phyloP scores from a whole-genome alignment of 2,329 filamentous ascomycete genomes.

The Blumeriella jaapii region DNA sequence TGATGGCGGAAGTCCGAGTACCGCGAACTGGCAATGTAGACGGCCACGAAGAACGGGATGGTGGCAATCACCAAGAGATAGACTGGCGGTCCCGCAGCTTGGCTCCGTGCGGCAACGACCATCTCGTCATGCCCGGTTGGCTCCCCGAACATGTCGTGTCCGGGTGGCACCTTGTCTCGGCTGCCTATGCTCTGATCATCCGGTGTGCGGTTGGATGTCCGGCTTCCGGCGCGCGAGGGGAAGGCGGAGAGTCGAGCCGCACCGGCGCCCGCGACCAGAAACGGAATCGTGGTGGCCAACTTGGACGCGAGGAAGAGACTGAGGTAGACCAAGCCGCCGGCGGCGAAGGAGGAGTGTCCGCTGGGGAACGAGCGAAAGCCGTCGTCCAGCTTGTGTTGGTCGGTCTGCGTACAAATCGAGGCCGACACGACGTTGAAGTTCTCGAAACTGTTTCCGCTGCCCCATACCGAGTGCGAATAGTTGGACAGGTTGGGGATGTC shows the following conservation, averaged over 20 bases:
- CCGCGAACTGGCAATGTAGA: conserved; percentile 75
- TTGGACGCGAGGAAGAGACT: conserved; percentile 80
- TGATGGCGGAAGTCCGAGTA: conserved; percentile 86
- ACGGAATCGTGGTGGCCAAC: conserved; percentile 63
- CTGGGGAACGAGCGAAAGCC: conserved; percentile 79
- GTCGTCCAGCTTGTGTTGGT: conserved; percentile 54
- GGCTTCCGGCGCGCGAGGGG: conserved; percentile 62
- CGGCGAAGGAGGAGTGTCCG: conserved; percentile 64
- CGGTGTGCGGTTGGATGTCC: conserved; percentile 31
- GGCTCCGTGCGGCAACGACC: conserved; percentile 47
- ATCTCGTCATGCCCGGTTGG: conserved; percentile 20
- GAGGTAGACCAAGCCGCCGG: conserved; percentile 73
- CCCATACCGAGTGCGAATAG: conserved; percentile 52
- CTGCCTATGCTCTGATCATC: neutral
- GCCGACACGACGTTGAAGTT: conserved; percentile 61
- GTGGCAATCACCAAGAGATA: conserved; percentile 63
- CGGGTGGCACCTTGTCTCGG: neutral
- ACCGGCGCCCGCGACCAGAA: conserved; percentile 42
- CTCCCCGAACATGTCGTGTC: conserved; percentile 5
- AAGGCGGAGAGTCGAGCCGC: conserved; percentile 53
- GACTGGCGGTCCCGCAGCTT: conserved; percentile 72
- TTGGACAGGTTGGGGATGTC: conserved; percentile 51
- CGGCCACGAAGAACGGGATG: conserved; percentile 60
- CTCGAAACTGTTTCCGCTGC: conserved; percentile 29
- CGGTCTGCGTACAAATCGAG: conserved; percentile 59